Evolutionary conservation across 345 rosid genomes (phyloP), one percentile per base, ranked within the genome.

Genomic region (Populus simonii): DNA sequence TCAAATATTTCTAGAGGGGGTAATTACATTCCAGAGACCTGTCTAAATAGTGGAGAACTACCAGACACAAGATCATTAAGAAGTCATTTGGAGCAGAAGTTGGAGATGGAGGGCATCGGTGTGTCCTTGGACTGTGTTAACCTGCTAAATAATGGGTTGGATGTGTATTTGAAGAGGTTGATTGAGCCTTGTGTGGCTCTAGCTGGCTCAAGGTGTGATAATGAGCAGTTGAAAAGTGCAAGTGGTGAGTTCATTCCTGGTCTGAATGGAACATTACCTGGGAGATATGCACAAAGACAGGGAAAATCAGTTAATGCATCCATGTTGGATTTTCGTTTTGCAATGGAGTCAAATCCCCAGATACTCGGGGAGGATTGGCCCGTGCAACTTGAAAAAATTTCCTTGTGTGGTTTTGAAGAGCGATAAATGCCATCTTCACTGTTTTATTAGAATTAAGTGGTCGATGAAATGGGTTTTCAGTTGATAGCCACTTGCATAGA

Each of bases 51-150:
- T 9, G 86, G 90, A 36, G 91, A 84, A 82, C 84, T 96, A 47
- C 98, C 99, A 7, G 92, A 92, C 84, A 93, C 98, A 1, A 88
- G 82, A 83, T 87, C 92, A 55, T 76, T 96, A 81, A 90, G 86
- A 84, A 86, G 72, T 75, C 84, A 90, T 69, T 80, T 93, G 80
- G 89, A 88, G 87, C 84, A n/a, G 80, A 93, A 85, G 84, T 71
- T 93, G 89, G 92, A 88, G 87, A 80, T 17, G 67, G 94, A 92
- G 71, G 92, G 94, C 39, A 22, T 93, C 6, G 68, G 76, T 80
- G 65, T 92, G 35, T 80, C 96, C 0, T 31, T 87, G 77, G 93
- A 92, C 53, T 87, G 90, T 78, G 92, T 81, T 74, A 88, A 88
- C 81, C 71, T 93, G 82, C 86, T 96, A 81, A 96, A 92, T 78